Evolutionary conservation across 345 rosid species (phyloP), one percentile per base, ranked within the genome.

Genomic region (Brassica carinata): DNA sequence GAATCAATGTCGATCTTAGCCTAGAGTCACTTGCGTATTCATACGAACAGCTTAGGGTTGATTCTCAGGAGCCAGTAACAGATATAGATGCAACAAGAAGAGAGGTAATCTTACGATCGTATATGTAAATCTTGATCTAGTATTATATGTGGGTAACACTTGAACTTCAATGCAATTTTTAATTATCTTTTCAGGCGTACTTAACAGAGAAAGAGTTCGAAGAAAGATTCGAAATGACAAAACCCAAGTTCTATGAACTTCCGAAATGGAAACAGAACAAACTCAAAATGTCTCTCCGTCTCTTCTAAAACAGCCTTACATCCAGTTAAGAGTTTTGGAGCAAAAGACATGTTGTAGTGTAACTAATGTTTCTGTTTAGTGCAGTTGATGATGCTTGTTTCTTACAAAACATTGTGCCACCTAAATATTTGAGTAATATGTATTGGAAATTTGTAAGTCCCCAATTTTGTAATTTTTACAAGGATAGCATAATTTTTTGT

Each of bases 221-320:
- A 74, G 91, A 86, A 84, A 87, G 78, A 64, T 85, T 92, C 26
- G 74, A 78, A 79, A 88, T 90, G 87, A 53, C 76, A 0, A 88
- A 81, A 81, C 7, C 45, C 7, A 75, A 86, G 13, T 92, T 92
- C 79, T 87, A 86, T 59, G 67, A 45, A 80, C 89, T 90, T 75
- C 87, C 97, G 23, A 92, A 89, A 71, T 92, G 97, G 97, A 87
- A 75, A 75, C 92, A 88, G 84, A 85, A 90, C 88, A 90, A 90
- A 82, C 86, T 92, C 72, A 92, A 92, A 88, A 53, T 83, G 72
- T 84, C 88, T 63, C 79, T 92, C 26, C 58, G 84, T 68, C 92
- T 92, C 8, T 92, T 92, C 63, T 92, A 86, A 84, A 87, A 83
- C 5, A 38, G 13, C 17, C 48, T 53, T 34, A 27, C 40, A 58